Percentiles rank a stretch among this genome's conserved stretches.
Evolutionary conservation across 768 basidiomycete genomes (phyloP).

Genomic region (Tephrocybe rancida): DNA sequence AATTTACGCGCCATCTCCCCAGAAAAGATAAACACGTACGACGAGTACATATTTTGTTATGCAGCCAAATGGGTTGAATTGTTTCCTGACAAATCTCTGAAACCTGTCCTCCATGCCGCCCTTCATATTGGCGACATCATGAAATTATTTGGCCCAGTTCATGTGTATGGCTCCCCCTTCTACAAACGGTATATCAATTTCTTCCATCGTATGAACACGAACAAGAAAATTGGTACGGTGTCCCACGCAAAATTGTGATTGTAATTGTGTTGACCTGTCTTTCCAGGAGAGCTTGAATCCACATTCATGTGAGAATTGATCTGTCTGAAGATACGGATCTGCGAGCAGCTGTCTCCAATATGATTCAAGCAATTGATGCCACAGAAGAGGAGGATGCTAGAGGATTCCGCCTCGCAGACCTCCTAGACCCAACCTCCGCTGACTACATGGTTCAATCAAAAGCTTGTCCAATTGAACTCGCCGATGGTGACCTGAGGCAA

Average conservation of each 20-base stretch:
- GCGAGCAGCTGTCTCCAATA: slow-evolving; percentile 2
- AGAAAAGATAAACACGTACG: slow-evolving; percentile 8
- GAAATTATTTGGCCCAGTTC: slow-evolving; percentile 28
- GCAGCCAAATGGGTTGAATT: slow-evolving; percentile 16
- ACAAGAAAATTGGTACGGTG: too few relatives aligned
- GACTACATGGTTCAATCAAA: slow-evolving; percentile 7
- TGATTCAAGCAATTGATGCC: slow-evolving; percentile 1
- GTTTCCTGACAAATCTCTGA: slow-evolving; percentile 24
- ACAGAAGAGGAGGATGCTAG: slow-evolving; percentile 9
- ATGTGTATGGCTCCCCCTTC: slow-evolving; percentile 17
- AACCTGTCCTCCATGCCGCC: slow-evolving; percentile 32
- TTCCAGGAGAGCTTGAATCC: slow-evolving; percentile 13
- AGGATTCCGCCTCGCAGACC: slow-evolving; percentile 9
- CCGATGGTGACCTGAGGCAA: background rate
- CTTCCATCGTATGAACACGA: too few relatives aligned
- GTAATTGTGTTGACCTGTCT: too few relatives aligned
- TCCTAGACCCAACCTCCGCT: slow-evolving; percentile 3
- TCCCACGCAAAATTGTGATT: background rate
- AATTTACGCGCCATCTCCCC: slow-evolving; percentile 16
- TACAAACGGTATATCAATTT: slow-evolving; percentile 22
- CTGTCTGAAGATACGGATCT: slow-evolving; percentile 10
- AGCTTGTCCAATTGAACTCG: slow-evolving; percentile 1
- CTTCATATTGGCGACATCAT: slow-evolving; percentile 31
- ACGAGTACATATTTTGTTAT: slow-evolving; percentile 24
- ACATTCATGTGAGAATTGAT: slow-evolving; percentile 13